Conservation (phyloP, 352 stramenopile genomes). For the Elongisporangium undulatum region DNA sequence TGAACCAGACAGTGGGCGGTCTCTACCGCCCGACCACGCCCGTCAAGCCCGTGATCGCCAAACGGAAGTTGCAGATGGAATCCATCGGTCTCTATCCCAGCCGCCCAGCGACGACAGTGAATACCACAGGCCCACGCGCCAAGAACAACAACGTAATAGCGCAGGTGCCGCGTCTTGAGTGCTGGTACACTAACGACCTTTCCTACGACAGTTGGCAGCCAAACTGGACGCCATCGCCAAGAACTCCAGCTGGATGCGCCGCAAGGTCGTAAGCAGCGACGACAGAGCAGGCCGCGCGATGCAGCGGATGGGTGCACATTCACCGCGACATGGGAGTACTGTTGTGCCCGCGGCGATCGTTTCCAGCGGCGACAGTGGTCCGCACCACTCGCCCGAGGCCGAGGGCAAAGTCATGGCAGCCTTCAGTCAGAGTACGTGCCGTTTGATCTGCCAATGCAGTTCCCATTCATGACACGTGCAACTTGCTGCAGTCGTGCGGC, state of each 20-base stretch:
- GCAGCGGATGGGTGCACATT: neutral
- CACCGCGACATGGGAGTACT: slow-evolving; percentile 15
- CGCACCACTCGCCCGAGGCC: slow-evolving; percentile 9
- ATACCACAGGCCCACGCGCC: slow-evolving; percentile 8
- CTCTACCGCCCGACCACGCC: slow-evolving; percentile 1
- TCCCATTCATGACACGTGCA: neutral
- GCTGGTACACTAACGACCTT: neutral
- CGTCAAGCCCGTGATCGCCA: slow-evolving; percentile 1
- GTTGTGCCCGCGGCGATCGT: too few species aligned
- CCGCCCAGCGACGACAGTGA: slow-evolving; percentile 3
- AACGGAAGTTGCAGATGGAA: slow-evolving; percentile 16
- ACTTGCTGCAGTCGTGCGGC: slow-evolving; percentile 36
- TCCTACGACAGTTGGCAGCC: slow-evolving; percentile 29
- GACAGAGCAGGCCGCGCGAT: slow-evolving; percentile 18
- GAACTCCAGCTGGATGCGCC: slow-evolving; percentile 46
- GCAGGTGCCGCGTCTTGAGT: neutral
- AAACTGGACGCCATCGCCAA: slow-evolving; percentile 61
- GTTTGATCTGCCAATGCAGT: neutral
- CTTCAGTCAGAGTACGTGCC: slow-evolving; percentile 47
- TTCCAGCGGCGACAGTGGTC: neutral
- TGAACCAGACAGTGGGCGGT: slow-evolving; percentile 3
- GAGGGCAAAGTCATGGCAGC: slow-evolving; percentile 40
- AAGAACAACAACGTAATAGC: slow-evolving; percentile 13
- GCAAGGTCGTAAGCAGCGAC: slow-evolving; percentile 49
- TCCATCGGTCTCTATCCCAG: slow-evolving; percentile 3